Evolutionary conservation across 345 rosid species (phyloP), one percentile per base, ranked within the genome.

Genomic region (Citrus sp.): DNA sequence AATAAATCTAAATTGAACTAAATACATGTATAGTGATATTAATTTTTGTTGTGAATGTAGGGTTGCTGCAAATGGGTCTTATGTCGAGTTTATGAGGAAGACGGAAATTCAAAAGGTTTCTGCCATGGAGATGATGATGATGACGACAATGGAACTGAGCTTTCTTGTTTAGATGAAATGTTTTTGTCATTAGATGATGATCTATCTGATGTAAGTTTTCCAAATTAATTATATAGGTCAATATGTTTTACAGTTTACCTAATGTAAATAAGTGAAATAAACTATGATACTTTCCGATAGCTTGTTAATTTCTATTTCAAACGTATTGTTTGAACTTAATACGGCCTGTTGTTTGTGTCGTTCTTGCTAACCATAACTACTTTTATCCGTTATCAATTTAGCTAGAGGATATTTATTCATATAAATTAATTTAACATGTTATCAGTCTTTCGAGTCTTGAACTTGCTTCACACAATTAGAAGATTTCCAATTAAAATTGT

Each of bases 81-180:
- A 1, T 86, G 89, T 78, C 82, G 84, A 46, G 89, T 84, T 60
- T 73, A 84, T 32, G 85, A 86, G 76, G 67, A 65, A 58, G 76
- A 83, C 64, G 75, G 19, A 19, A 71, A 75, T 9, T 30, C 40
- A 67, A 34, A 34, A n/a, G 46, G 74, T n/a, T n/a, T 63, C 9
- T 75, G 55, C 79, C 10, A 70, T 49, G 72, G 32, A 1, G 58
- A 73, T 40, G 81, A 83, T 35, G 87, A 82, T 12, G 84, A 82
- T 9, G 84, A 80, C 1, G 86, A 82, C 28, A 32, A 68, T 64
- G 87, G 81, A 61, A 75, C 79, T 9, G 87, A 86, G 28, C 85
- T 88, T 63, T 88, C 90, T 10, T 81, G 60, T 70, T 79, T 88
- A 22, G 90, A 88, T 42, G 90, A 88, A 67, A 81, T 88, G 85